Evolutionary conservation across 2,329 filamentous ascomycete species (phyloP).

Genomic region (Arthrobotrys megalospora): DNA sequence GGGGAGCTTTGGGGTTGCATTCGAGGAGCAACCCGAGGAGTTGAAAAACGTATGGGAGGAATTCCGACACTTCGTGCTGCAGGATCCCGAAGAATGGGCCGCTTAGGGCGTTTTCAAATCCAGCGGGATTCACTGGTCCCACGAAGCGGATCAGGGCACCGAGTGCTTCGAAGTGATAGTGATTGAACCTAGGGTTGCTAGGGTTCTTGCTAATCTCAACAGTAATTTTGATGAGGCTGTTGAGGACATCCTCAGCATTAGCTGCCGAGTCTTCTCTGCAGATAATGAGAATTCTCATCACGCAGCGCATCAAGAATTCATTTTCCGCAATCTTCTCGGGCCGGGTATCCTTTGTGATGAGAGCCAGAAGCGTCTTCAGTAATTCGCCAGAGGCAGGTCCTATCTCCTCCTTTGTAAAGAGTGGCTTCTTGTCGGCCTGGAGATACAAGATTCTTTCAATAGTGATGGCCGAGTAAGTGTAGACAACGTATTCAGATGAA

Average conservation of each 20-base stretch:
- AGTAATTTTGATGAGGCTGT: slow-evolving; percentile 89
- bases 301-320: slow-evolving; percentile 97
- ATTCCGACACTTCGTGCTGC: slow-evolving; percentile 75
- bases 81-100: slow-evolving; percentile 77
- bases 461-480: slow-evolving; percentile 96
- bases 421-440: slow-evolving; percentile 76
- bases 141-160: slow-evolving; percentile 87
- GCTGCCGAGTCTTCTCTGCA: slow-evolving; percentile 84
- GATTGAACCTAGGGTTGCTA: slow-evolving; percentile 97
- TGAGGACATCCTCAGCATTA: slow-evolving; percentile 83
- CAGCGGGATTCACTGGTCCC: slow-evolving; percentile 77
- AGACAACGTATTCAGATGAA: slow-evolving; percentile 93
- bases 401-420: slow-evolving; percentile 85
- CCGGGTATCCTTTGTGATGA: slow-evolving; percentile 86
- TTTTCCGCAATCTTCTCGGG: slow-evolving; percentile 98
- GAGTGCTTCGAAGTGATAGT: slow-evolving; percentile 96
- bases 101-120: slow-evolving; percentile 86
- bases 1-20: slow-evolving; percentile 81
- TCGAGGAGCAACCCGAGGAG: slow-evolving; percentile 92
- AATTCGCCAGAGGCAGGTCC: slow-evolving; percentile 87
- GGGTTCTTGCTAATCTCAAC: slow-evolving; percentile 93
- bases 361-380: slow-evolving; percentile 87
- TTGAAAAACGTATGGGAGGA: slow-evolving; percentile 96
- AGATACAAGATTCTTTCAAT: slow-evolving; percentile 94
- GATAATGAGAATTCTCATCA: slow-evolving; percentile 97